Evolutionary conservation across 2,329 filamentous ascomycete genomes (phyloP).

Genomic region (Epichloe typhina): DNA sequence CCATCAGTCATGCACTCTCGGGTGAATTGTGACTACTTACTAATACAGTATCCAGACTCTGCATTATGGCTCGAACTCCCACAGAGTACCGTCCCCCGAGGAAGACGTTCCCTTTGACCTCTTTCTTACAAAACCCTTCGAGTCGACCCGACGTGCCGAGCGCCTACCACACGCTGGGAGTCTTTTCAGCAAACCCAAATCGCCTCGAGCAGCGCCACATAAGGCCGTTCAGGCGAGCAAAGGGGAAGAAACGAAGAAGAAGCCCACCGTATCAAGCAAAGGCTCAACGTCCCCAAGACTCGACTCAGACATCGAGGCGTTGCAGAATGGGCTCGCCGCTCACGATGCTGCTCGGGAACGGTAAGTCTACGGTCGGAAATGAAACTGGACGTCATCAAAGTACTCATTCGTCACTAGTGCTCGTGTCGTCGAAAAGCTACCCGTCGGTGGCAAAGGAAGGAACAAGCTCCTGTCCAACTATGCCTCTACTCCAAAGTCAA

Average conservation of each 20-base stretch:
- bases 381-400: not conserved
- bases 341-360: conserved; percentile 23
- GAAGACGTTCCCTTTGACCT: conserved; percentile 41
- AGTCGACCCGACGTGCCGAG: conserved; percentile 31
- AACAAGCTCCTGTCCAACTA: conserved; percentile 28
- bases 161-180: conserved; percentile 38
- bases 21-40: not conserved
- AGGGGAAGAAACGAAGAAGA: conserved; percentile 17
- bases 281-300: conserved; percentile 26
- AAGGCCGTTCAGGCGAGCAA: conserved; percentile 19
- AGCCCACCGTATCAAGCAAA: conserved; percentile 18
- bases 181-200: conserved; percentile 31
- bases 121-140: conserved; percentile 39
- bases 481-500: conserved; percentile 24
- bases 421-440: conserved; percentile 22
- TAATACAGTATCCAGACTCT: conserved; percentile 29
- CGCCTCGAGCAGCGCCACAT: conserved; percentile 7
- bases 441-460: conserved; percentile 25
- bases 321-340: conserved; percentile 29
- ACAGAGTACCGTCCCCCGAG: conserved; percentile 30
- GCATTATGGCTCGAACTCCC: conserved; percentile 37
- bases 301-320: conserved; percentile 36
- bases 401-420: conserved; percentile 20
- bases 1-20: not conserved
- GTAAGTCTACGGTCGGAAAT: conserved; percentile 13